Evolutionary conservation across 2,329 filamentous ascomycete genomes (phyloP).

Genomic region (Colletotrichum echinochloae): DNA sequence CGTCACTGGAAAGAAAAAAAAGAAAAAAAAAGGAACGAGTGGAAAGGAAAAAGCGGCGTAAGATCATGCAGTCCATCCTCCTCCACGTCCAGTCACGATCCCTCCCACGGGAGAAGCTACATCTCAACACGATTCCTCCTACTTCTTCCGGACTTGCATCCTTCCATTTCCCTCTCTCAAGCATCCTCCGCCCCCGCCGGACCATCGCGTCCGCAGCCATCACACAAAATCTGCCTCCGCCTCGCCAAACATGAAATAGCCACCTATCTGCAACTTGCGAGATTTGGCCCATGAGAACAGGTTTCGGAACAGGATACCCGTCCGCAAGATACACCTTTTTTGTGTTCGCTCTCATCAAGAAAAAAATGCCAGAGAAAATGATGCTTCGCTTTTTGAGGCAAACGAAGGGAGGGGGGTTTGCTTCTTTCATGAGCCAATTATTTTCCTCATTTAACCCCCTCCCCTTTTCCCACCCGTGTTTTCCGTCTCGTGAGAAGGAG

Average conservation of each 20-base stretch:
- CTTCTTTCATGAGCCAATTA: background rate
- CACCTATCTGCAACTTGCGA: background rate
- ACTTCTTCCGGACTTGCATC: background rate
- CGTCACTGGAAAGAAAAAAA: conserved; percentile 1
- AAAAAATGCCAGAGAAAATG: conserved; percentile 7
- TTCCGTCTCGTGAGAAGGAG: background rate
- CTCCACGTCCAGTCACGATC: background rate
- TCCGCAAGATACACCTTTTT: background rate
- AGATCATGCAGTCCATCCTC: conserved; percentile 1
- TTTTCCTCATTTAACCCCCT: background rate
- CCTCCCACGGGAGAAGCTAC: background rate
- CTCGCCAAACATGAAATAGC: background rate
- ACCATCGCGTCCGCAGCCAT: background rate
- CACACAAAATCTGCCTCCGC: background rate
- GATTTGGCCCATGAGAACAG: background rate
- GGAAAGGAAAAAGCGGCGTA: background rate
- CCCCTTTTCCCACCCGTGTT: background rate
- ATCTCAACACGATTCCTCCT: background rate
- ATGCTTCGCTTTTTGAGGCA: conserved; percentile 34
- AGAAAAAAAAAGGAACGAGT: background rate
- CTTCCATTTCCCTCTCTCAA: background rate
- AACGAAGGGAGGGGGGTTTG: background rate
- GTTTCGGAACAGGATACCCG: background rate
- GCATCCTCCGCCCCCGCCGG: background rate
- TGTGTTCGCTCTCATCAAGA: background rate